phyloP scores from a whole-genome alignment of 1,139 yeast species.

The Yamadazyma atmosphaerica region DNA sequence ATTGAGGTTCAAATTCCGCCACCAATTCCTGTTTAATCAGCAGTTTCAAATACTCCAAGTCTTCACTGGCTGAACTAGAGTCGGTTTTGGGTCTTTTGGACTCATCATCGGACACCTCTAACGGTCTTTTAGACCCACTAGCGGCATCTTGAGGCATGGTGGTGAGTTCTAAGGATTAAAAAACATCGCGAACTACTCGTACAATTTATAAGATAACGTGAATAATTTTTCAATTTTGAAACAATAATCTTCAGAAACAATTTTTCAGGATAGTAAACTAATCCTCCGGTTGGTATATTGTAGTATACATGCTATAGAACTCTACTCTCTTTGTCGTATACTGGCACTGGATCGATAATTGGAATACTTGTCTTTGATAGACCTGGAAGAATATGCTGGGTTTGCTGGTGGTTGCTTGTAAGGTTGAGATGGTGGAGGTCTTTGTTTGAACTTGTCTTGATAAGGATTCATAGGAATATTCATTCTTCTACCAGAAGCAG shows the following conservation, averaged over 20 bases:
- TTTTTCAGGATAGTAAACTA: too few species aligned
- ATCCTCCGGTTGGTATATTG: too few species aligned
- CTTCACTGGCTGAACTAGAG: conserved; percentile 6
- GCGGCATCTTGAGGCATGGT: background rate
- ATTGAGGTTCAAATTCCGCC: conserved; percentile 20
- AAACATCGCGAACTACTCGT: background rate
- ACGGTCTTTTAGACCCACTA: background rate
- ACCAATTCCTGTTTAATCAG: conserved; percentile 19
- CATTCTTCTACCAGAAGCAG: conserved; percentile 45
- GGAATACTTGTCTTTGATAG: background rate
- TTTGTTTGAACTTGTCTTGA: too few species aligned
- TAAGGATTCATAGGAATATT: conserved; percentile 20
- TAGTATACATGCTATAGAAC: too few species aligned
- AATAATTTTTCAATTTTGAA: too few species aligned
- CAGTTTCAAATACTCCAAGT: conserved; percentile 15
- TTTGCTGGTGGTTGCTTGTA: too few species aligned
- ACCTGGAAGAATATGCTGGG: conserved; percentile 20
- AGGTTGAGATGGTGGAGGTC: conserved; percentile 4
- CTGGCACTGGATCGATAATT: conserved; percentile 10
- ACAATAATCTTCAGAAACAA: too few species aligned
- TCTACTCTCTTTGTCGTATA: conserved; percentile 21
- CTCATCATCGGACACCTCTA: background rate
- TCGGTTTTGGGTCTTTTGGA: background rate
- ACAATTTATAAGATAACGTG: too few species aligned
- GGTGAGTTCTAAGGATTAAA: background rate